Evolutionary conservation across 1,284 basidiomycete species (phyloP).

Genomic region (Sphaerobolus stellatus): DNA sequence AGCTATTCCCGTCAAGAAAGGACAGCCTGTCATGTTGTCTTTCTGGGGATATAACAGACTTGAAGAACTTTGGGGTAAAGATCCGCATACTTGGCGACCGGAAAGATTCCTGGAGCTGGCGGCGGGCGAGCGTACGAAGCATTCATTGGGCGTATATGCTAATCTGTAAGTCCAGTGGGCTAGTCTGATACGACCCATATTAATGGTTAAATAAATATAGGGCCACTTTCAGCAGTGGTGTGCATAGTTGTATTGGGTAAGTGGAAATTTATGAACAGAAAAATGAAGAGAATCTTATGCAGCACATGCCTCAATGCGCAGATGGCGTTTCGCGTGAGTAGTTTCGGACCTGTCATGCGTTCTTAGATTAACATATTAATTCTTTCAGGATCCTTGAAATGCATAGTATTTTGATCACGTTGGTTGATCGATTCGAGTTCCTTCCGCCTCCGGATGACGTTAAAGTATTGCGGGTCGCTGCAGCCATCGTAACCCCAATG

Average conservation of each 20-base stretch:
- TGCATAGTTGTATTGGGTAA: slow-evolving; percentile 37
- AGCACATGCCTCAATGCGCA: slow-evolving; percentile 21
- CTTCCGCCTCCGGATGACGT: not conserved
- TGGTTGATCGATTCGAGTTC: slow-evolving; percentile 51
- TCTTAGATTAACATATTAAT: not conserved
- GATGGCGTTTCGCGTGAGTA: slow-evolving; percentile 52
- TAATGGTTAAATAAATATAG: slow-evolving; percentile 22
- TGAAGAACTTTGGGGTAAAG: slow-evolving; percentile 50
- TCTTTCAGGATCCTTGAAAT: slow-evolving; percentile 44
- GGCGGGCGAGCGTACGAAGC: slow-evolving; percentile 39
- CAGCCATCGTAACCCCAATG: not conserved
- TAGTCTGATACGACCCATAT: not conserved
- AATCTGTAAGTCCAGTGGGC: slow-evolving; percentile 40
- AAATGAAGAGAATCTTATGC: not conserved
- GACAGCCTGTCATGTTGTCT: slow-evolving; percentile 37
- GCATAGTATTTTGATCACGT: slow-evolving; percentile 49
- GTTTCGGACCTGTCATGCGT: no score
- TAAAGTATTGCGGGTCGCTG: not conserved
- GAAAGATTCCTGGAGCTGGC: slow-evolving; percentile 49
- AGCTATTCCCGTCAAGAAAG: slow-evolving; percentile 37
- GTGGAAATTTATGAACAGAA: not conserved
- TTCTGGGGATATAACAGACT: slow-evolving; percentile 45
- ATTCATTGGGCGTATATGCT: slow-evolving; percentile 49
- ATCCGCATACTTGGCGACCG: slow-evolving; percentile 52
- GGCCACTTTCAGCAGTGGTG: slow-evolving; percentile 47